phyloP scores from a whole-genome alignment of 345 rosid genomes.

The Triadica sebifera region DNA sequence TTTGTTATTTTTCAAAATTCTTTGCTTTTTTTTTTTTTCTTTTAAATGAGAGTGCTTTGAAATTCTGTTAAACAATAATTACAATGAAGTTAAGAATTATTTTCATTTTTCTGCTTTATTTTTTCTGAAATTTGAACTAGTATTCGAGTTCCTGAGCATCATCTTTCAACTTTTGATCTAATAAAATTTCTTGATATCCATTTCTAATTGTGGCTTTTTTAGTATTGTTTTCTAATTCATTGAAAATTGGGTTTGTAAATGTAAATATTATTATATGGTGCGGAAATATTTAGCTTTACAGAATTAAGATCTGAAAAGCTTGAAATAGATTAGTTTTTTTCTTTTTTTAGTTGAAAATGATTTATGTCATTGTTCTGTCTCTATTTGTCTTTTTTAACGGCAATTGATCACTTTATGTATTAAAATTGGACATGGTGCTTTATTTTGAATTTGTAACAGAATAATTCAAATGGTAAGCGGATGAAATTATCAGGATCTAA shows the following conservation, averaged over 20 bases:
- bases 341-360: neutral
- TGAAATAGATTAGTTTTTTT: neutral
- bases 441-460: conserved; percentile 17
- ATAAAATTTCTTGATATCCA: neutral
- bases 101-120: neutral
- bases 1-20: conserved; percentile 20
- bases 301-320: neutral
- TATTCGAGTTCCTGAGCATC: too few relatives aligned
- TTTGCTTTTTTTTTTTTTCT: too few relatives aligned
- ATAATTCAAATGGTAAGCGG: conserved; percentile 25
- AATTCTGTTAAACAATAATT: too few relatives aligned
- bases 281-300: neutral
- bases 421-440: neutral
- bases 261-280: neutral
- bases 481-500: conserved; percentile 14
- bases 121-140: neutral
- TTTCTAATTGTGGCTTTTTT: neutral
- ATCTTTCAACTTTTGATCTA: conserved; percentile 1
- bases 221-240: neutral
- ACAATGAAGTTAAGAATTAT: too few relatives aligned
- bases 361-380: neutral
- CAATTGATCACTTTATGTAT: neutral
- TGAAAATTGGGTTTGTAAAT: neutral
- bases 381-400: neutral
- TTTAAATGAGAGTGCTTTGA: too few relatives aligned